These are phyloP conservation scores for Macrophomina pseudophaseolina DNA, from an alignment of 2,329 filamentous ascomycete species.

Conservation along the genomic window DNA sequence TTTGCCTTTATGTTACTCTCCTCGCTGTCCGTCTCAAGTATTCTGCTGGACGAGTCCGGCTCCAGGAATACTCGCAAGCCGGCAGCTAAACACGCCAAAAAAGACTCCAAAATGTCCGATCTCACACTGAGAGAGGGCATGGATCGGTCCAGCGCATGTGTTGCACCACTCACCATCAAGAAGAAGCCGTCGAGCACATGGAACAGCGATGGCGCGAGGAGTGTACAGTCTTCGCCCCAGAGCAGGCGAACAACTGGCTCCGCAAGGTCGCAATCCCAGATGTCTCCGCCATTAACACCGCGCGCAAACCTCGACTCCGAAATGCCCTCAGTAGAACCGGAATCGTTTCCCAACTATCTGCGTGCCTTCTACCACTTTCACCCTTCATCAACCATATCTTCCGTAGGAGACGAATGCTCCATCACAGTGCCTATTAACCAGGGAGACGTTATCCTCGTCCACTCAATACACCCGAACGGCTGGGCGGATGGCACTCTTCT, in stretches of 20 bases:
- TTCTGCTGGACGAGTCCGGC: conserved; percentile 19
- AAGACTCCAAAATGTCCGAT: conserved; percentile 24
- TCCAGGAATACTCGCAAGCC: conserved; percentile 13
- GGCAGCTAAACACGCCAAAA: conserved; percentile 15
- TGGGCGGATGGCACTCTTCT: conserved; percentile 97
- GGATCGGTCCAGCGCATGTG: conserved; percentile 32
- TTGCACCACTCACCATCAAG: conserved; percentile 35
- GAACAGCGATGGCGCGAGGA: conserved; percentile 12
- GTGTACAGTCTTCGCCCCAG: conserved; percentile 19
- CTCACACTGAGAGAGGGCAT: conserved; percentile 18
- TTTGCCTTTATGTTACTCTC: conserved; percentile 23
- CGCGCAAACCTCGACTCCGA: conserved; percentile 64
- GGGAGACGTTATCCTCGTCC: conserved; percentile 90
- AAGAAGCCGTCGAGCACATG: conserved; percentile 28
- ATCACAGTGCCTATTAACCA: conserved; percentile 86
- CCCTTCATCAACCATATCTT: conserved; percentile 75
- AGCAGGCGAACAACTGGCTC: conserved; percentile 10
- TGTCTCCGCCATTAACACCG: conserved; percentile 79
- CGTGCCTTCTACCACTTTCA: conserved; percentile 94
- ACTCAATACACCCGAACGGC: conserved; percentile 96
- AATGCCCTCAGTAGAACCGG: conserved; percentile 46
- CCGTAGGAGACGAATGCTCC: conserved; percentile 68
- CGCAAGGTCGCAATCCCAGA: conserved; percentile 53
- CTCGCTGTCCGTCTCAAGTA: conserved; percentile 13
- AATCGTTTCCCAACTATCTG: conserved; percentile 89